Base-by-base conservation (phyloP, 257 asterid genomes). In the Ehretia macrophylla region DNA sequence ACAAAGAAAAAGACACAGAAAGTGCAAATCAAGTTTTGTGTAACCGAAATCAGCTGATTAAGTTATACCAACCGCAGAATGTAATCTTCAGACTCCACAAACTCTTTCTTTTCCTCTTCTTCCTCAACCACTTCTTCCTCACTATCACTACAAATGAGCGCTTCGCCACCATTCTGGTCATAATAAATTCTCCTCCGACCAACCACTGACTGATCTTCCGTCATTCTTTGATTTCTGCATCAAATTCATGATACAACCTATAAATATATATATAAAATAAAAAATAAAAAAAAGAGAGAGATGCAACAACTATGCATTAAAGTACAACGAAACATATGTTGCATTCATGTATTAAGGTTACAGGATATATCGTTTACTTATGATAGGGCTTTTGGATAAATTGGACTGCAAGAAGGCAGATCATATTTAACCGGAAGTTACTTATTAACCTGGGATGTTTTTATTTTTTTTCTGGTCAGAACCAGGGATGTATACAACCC, bases 181-280 rank as follows among this genome's bases (percentile, higher is more conserved):
- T 93, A 93, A 75, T 93, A 93, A 58, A 93, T 93, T 75, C 99
- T 83, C 68, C 99, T 85, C 73, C 99, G 84, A 58, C 99, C 99
- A 44, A 93, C 79, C 44, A 86, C 96, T 6, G 99, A 93, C 76
- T 93, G 97, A 68, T 89, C 97, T 77, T 83, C 96, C 8, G 95
- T 80, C 99, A 93, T 93, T 67, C 89, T 83, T 70, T 86, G 97
- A 71, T 93, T 93, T 83, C 99, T 93, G 77, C 65, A 71, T 39
- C 39, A 66, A 19, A 37, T 51, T 51, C 27, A 45, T 42, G n/a
- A 10, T 13, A 27, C 4, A 27, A 27, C 3, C 35, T 27, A 27
- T 1, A 6, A 27, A 27, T 6, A 27, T 6, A 27, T 6, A 27
- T 6, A 27, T 27, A 27, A 27, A 27, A 3, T 1, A 3, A 27